Evolutionary conservation across 2,329 filamentous ascomycete genomes (phyloP), one percentile per base, ranked within the genome.

Genomic region (Talaromyces sp.): DNA sequence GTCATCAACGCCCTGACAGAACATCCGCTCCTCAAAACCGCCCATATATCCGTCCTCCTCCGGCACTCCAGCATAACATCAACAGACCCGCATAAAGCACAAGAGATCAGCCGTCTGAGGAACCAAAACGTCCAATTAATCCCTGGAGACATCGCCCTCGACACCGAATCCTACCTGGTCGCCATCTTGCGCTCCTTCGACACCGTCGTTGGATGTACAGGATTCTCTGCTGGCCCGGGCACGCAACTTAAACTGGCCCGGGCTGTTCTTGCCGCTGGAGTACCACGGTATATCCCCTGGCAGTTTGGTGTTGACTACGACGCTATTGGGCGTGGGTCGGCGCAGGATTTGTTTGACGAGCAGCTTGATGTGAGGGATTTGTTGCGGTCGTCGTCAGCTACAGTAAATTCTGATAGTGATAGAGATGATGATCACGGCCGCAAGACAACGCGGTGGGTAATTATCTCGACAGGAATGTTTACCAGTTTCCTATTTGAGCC

Each of bases 261-360:
- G 10, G 85, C 86, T 0, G 81, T 79, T 0, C 70, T 89, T 0
- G 68, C 70, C 10, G 84, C 81, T 0, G 70, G 73, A 0, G 78
- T 80, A 63, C 17, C 70, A 13, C 73, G 81, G 0, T 89, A 80
- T 66, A 78, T 89, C 17, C 87, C 87, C 0, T 90, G 87, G 87
- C 87, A 90, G 69, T 89, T 86, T 67, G 87, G 87, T 0, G 82
- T 89, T 22, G 84, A 90, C 66, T 90, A 89, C 70, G 86, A 89
- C 58, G 67, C 6, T 75, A 82, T 89, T 15, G 84, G 85, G 0
- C 69, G 74, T 0, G 80, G 81, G 0, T 83, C 80, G 25, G 75
- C 81, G 43, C 85, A 88, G 69, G 81, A 84, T 35, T 66, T 89
- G 13, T 89, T 89, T 63, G 85, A 85, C 59, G 86, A 88, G 75